These are phyloP conservation scores for Zoysia matrella DNA, from an alignment of 202 grass and related monocot species.

Conservation along the genomic window DNA sequence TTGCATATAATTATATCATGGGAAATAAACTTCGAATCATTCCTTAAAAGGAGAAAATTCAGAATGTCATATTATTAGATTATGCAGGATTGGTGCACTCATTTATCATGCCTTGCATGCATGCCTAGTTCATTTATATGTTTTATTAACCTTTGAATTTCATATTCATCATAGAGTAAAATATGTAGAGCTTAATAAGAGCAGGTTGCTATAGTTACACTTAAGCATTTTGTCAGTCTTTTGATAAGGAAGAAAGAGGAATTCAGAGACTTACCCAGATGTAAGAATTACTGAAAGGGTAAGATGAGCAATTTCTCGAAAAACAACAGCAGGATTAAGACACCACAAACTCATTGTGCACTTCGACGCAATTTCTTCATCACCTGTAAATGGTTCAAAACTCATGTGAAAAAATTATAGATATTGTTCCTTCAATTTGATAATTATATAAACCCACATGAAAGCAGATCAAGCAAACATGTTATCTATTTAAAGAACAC, in stretches of 20 bases:
- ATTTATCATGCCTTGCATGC: neutral
- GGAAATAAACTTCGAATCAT: neutral
- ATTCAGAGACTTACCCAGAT: slow-evolving; percentile 66
- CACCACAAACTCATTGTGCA: slow-evolving; percentile 92
- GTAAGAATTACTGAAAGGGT: slow-evolving; percentile 94
- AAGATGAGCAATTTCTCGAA: slow-evolving; percentile 74
- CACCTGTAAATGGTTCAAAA: slow-evolving; percentile 56
- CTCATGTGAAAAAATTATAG: slow-evolving; percentile 20
- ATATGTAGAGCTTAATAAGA: neutral
- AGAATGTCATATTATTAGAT: neutral
- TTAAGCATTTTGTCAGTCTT: slow-evolving; percentile 15
- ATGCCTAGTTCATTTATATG: slow-evolving; percentile 19
- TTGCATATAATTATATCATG: neutral
- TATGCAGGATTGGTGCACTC: neutral
- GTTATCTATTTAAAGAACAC: slow-evolving; percentile 31
- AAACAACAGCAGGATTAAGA: slow-evolving; percentile 89
- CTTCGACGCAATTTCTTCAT: slow-evolving; percentile 51
- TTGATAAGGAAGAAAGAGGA: slow-evolving; percentile 3
- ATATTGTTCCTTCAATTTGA: neutral
- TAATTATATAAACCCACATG: neutral
- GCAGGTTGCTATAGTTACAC: slow-evolving; percentile 18
- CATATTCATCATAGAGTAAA: neutral
- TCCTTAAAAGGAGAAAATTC: neutral
- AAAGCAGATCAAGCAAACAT: slow-evolving; percentile 32
- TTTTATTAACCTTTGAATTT: neutral